Base-by-base conservation (phyloP, 768 basidiomycete species). In the Suillus paluster region DNA sequence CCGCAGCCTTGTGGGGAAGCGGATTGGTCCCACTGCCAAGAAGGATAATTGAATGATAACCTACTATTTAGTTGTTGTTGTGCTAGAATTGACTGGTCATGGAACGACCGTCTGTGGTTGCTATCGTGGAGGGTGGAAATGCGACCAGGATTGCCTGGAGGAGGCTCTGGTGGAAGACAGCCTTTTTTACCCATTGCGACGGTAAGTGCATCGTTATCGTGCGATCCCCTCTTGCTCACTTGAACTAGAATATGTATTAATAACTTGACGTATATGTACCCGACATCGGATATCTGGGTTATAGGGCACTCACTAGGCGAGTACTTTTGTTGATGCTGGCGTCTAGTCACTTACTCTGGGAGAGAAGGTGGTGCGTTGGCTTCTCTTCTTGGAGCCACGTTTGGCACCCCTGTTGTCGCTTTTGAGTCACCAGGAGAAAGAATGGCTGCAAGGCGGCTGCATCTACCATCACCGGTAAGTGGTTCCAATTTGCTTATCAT, bases 11-110 rank as follows among this genome's bases (percentile, higher is more conserved):
- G 11, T 83, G 94, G 57, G 86, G 92, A 1, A 84, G 89, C 21
- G 88, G 87, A 1, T n/a, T n/a, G 94, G 94, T 0, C 88, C 89
- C 15, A 98, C 97, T n/a, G 82, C 82, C 3, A 88, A 86, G 79
- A 97, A 95, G 70, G 97, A 98, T 80, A 96, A 76, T 72, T 92
- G 58, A 98, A 98, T 78, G 95, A 98, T 73, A 98, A 96, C 67
- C 74, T 97, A 7, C 76, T 98, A 61, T 97, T 97, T 74, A 91
- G 89, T 64, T 99, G 97, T 71, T 99, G 97, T 75, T 99, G 97
- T 74, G 97, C 97, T 0, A 79, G 86, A 19, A 84, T 97, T 33
- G 94, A 93, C 70, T 97, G 93, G 88, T 86, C 92, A 19, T 99
- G 97, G 97, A n/a, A 87, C 90, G 50, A 86, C 93, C 0, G 96